phyloP scores from a whole-genome alignment of 2,329 filamentous ascomycete genomes.

The Corniculantispora saksenae region DNA sequence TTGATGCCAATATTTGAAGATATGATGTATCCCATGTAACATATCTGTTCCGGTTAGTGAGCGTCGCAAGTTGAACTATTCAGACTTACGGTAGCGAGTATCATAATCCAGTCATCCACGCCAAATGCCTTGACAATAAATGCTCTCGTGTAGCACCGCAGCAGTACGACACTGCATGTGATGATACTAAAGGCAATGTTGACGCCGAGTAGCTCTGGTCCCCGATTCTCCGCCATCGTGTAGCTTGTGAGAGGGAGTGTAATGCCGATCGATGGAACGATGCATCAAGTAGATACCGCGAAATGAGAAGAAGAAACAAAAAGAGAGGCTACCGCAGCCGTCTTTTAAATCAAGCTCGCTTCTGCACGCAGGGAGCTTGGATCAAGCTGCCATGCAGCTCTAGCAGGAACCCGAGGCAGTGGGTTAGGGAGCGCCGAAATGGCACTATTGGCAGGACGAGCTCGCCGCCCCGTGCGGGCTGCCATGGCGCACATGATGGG shows the following conservation, averaged over 20 bases:
- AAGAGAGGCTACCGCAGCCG: background rate
- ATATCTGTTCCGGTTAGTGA: constrained; percentile 26
- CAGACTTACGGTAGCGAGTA: constrained; percentile 33
- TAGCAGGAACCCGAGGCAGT: background rate
- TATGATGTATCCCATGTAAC: constrained; percentile 39
- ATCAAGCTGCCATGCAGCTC: background rate
- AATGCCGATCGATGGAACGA: background rate
- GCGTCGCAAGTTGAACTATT: background rate
- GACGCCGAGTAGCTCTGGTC: constrained; percentile 29
- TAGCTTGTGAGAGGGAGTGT: background rate
- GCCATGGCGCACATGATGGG: background rate
- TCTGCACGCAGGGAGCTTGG: background rate
- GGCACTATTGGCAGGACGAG: background rate
- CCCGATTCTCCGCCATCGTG: constrained; percentile 27
- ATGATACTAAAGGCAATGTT: constrained; percentile 27
- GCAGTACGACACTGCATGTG: constrained; percentile 26
- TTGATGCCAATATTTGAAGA: constrained; percentile 37
- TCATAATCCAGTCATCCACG: constrained; percentile 42
- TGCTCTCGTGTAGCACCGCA: constrained; percentile 22
- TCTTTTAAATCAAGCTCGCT: background rate
- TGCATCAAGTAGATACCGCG: background rate
- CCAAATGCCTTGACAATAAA: constrained; percentile 41
- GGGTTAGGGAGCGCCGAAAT: background rate
- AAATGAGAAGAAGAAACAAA: background rate
- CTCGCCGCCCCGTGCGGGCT: background rate